These are phyloP conservation scores for Davidsoniella neocaledoniae DNA, from an alignment of 2,329 filamentous ascomycete genomes.

Conservation along the genomic window DNA sequence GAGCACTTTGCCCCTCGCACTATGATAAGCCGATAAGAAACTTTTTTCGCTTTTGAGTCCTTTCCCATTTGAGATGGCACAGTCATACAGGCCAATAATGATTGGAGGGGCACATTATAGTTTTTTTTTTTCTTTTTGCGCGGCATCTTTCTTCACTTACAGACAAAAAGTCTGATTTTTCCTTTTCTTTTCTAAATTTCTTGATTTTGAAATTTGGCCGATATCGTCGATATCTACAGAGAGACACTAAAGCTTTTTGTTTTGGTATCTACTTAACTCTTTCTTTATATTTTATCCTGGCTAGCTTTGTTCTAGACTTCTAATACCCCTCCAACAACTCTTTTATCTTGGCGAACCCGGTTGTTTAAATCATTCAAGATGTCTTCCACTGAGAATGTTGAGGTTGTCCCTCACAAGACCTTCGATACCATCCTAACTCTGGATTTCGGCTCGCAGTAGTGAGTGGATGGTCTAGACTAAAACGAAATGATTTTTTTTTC, in stretches of 20 bases:
- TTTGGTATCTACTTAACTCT: not conserved
- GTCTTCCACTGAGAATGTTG: constrained; percentile 4
- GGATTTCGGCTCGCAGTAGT: constrained; percentile 40
- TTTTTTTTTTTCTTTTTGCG: not conserved
- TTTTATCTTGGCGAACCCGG: not conserved
- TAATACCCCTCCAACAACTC: not conserved
- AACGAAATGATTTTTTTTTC: not conserved
- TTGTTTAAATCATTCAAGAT: constrained; percentile 1
- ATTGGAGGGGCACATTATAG: not conserved
- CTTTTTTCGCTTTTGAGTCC: constrained; percentile 8
- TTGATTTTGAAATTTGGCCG: not conserved
- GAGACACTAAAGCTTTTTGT: not conserved
- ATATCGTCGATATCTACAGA: not conserved
- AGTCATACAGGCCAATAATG: too few relatives aligned
- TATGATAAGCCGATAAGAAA: constrained; percentile 11
- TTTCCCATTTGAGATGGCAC: too few relatives aligned
- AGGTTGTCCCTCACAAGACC: constrained; percentile 20
- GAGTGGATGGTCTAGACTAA: not conserved
- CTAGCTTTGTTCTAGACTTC: not conserved
- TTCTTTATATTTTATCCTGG: not conserved
- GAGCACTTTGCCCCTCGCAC: constrained; percentile 8
- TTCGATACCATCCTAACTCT: constrained; percentile 49
- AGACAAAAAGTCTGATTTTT: not conserved
- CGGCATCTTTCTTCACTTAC: not conserved
- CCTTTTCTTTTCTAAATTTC: not conserved